A percentile compares a stretch with the other conserved stretches of the same genome.
These are phyloP conservation scores for Hemileia vastatrix DNA, from an alignment of 1,284 basidiomycete species.

Conservation along the genomic window DNA sequence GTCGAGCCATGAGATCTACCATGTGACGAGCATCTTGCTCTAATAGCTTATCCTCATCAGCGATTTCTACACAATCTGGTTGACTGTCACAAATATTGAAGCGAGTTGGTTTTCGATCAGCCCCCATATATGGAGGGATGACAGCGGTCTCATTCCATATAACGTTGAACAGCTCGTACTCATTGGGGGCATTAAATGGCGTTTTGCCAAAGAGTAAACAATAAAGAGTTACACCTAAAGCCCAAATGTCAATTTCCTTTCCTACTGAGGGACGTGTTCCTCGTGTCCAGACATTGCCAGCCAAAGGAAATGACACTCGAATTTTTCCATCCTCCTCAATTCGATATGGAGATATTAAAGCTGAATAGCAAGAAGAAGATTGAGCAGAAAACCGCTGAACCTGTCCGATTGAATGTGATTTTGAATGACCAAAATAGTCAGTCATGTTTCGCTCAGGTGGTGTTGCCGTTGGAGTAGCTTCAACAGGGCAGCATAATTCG, in stretches of 20 bases:
- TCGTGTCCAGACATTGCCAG: slow-evolving; percentile 8
- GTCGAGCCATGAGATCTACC: slow-evolving; percentile 60
- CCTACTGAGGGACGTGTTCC: slow-evolving; percentile 62
- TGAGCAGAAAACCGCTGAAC: too few relatives aligned
- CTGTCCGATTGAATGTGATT: slow-evolving; percentile 50
- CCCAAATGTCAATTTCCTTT: slow-evolving; percentile 98
- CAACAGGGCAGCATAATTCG: slow-evolving; percentile 63
- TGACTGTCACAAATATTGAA: slow-evolving; percentile 48
- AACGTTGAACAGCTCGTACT: slow-evolving; percentile 72
- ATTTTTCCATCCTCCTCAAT: not conserved
- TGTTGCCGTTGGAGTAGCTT: slow-evolving; percentile 33
- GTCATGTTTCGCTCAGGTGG: slow-evolving; percentile 19
- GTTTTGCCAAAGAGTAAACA: slow-evolving; percentile 79
- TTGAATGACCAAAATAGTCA: slow-evolving; percentile 20
- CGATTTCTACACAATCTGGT: slow-evolving; percentile 23
- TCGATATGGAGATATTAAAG: slow-evolving; percentile 13
- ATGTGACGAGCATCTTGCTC: slow-evolving; percentile 55
- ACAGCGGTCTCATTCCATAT: slow-evolving; percentile 72
- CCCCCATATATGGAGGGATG: slow-evolving; percentile 63
- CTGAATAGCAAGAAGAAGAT: slow-evolving; percentile 33
- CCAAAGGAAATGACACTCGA: slow-evolving; percentile 12
- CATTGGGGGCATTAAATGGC: slow-evolving; percentile 59
- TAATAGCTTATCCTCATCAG: slow-evolving; percentile 37
- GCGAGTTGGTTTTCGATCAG: slow-evolving; percentile 58
- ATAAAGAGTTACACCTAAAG: slow-evolving; percentile 92